A percentile compares a stretch with the other conserved stretches of the same genome.
Evolutionary conservation across 2,329 filamentous ascomycete species (phyloP).

Genomic region (Alternaria ventricosa): DNA sequence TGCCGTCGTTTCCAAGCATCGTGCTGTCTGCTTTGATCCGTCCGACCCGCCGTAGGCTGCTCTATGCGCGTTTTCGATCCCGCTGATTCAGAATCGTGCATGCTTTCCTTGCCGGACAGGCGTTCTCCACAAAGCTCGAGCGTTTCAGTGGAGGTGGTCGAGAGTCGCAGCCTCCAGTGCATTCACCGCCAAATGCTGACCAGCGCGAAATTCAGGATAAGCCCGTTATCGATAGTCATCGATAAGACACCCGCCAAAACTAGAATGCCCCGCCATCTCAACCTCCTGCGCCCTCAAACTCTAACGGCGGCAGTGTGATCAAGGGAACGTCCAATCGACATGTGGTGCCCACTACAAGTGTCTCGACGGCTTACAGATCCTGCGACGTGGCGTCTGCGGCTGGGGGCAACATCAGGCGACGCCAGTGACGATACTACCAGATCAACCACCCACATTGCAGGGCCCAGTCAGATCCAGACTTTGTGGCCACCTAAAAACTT

Average conservation of each 20-base stretch:
- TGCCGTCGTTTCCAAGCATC: neutral
- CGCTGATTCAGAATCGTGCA: conserved; percentile 13
- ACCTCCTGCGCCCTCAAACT: conserved; percentile 12
- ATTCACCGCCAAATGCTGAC: conserved; percentile 23
- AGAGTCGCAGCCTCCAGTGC: conserved; percentile 10
- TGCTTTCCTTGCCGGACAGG: conserved; percentile 7
- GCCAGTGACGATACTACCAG: conserved; percentile 2
- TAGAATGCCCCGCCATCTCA: conserved; percentile 11
- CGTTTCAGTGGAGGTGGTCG: conserved; percentile 13
- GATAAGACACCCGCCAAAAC: conserved; percentile 5
- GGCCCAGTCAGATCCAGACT: conserved; percentile 30
- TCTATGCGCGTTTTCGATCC: conserved; percentile 1
- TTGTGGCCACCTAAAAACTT: conserved; percentile 8
- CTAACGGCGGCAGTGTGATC: conserved; percentile 13
- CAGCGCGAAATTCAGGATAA: neutral
- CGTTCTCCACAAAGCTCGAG: conserved; percentile 27
- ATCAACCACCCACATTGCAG: conserved; percentile 15
- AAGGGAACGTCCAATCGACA: conserved; percentile 10
- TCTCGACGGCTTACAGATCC: conserved; percentile 13
- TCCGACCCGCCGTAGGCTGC: conserved; percentile 4
- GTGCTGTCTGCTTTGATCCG: neutral
- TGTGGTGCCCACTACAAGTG: neutral
- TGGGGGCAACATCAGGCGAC: conserved; percentile 8
- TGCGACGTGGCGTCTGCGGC: conserved; percentile 21
- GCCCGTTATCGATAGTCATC: conserved; percentile 17